Conservation (phyloP, 371 early-diverging fungal genomes). For the Saksenaea oblongispora region DNA sequence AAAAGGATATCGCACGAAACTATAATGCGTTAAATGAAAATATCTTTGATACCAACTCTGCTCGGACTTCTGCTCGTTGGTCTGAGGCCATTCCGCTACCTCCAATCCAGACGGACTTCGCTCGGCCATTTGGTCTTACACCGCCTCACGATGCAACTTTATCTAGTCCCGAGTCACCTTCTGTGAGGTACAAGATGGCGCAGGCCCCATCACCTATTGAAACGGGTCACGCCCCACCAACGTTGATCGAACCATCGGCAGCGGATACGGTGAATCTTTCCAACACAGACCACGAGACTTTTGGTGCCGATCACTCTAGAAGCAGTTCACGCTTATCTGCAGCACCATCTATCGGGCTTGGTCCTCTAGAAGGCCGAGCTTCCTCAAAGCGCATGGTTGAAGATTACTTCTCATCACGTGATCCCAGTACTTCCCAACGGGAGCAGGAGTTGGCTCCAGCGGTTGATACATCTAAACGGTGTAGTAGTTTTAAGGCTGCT, state of each 20-base stretch:
- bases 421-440: slow-evolving; percentile 3
- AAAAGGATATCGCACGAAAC: background rate
- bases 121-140: slow-evolving; percentile 6
- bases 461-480: slow-evolving; percentile 28
- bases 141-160: slow-evolving; percentile 4
- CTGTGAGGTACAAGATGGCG: slow-evolving; percentile 32
- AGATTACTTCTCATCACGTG: slow-evolving; percentile 38
- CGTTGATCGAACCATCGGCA: slow-evolving; percentile 17
- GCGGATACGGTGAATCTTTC: slow-evolving; percentile 19
- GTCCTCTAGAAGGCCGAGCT: slow-evolving; percentile 34
- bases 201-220: slow-evolving; percentile 35
- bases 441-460: background rate
- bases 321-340: background rate
- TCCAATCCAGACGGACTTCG: slow-evolving; percentile 18
- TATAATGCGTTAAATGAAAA: background rate
- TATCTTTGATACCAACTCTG: background rate
- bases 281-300: background rate
- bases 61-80: slow-evolving; percentile 19
- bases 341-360: slow-evolving; percentile 6
- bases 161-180: slow-evolving; percentile 17
- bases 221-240: slow-evolving; percentile 21
- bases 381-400: slow-evolving; percentile 44
- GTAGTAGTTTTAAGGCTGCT: slow-evolving; percentile 43
- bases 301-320: background rate
- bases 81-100: slow-evolving; percentile 18